Evolutionary conservation across 805 yeast genomes (phyloP), one percentile per base, ranked within the genome.

Genomic region (Pichia thaimueangensis): DNA sequence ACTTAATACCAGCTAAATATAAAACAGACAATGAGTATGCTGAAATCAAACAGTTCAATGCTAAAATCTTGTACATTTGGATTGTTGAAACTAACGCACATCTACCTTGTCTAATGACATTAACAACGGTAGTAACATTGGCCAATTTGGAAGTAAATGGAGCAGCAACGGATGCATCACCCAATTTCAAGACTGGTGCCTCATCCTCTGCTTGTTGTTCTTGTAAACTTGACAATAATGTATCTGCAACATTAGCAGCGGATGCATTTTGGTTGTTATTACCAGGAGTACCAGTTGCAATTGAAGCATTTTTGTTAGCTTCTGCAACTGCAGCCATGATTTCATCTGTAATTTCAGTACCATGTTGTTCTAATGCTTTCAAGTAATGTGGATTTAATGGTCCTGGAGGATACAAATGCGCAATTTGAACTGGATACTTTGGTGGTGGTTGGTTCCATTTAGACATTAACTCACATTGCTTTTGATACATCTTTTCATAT

Each of bases 91-190:
- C 96, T 52, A 93, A 73, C 7, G 98, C 96, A 71, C 96, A 86
- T 67, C 98, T 87, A 51, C 98, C 98, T 71, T 93, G 97, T 67
- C 98, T 88, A 53, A 93, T 78, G 51, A 93, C 85, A 59, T 88
- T 82, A 41, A 95, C 85, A 43, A 93, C 96, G 43, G 98, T 82
- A 42, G 89, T 76, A 25, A 93, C 98, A 57, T 83, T 85, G 21
- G 96, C 78, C 51, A 93, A 75, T 62, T 93, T 93, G 20, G 97
- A 89, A 16, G 98, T 93, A 64, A 93, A 87, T 36, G 98, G 98
- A 27, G 98, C 98, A 42, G 98, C 98, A 56, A 94, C 96, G 20
- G 97, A 89, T 12, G 98, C 98, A 67, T 93, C 98, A 56, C 98
- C 98, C 43, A 93, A 71, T 64, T 93, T 93, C 68, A 93, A 75